Conservation (phyloP, 441 rosid genomes). For the California macrophylla region DNA sequence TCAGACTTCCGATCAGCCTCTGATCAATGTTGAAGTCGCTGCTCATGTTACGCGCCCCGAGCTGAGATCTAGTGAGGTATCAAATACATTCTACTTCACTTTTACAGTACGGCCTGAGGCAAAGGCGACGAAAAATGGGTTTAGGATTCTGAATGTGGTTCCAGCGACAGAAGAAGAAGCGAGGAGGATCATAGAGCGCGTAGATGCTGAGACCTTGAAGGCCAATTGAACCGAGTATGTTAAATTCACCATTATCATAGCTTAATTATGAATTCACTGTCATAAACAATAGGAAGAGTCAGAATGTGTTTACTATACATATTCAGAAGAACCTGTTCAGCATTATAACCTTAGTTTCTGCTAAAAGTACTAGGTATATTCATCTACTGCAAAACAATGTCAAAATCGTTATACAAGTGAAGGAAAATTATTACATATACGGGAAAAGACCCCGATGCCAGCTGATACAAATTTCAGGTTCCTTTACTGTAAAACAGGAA, state of each 20-base stretch:
- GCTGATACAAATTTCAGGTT: slow-evolving; percentile 12
- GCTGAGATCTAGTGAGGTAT: slow-evolving; percentile 74
- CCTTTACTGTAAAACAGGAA: slow-evolving; percentile 51
- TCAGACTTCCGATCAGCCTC: slow-evolving; percentile 49
- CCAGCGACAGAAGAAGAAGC: slow-evolving; percentile 88
- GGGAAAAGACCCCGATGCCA: no score
- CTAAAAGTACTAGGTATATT: no score
- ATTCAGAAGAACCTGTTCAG: no score
- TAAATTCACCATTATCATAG: no score
- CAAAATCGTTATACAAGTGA: slow-evolving; percentile 38
- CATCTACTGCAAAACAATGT: slow-evolving; percentile 21
- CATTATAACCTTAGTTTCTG: no score
- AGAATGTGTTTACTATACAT: no score
- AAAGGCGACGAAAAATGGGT: slow-evolving; percentile 42
- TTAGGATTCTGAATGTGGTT: slow-evolving; percentile 57
- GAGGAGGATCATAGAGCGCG: slow-evolving; percentile 55
- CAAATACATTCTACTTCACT: slow-evolving; percentile 70
- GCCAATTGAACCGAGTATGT: neutral
- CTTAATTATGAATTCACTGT: no score
- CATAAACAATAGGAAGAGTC: no score
- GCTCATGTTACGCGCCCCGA: slow-evolving; percentile 90
- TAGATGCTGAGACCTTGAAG: slow-evolving; percentile 31
- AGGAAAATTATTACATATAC: slow-evolving; percentile 28
- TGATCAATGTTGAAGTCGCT: slow-evolving; percentile 66
- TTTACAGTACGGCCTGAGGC: slow-evolving; percentile 69